Evolutionary conservation across 305 asterid genomes (phyloP).

Genomic region (Solanum aculeatissimum): DNA sequence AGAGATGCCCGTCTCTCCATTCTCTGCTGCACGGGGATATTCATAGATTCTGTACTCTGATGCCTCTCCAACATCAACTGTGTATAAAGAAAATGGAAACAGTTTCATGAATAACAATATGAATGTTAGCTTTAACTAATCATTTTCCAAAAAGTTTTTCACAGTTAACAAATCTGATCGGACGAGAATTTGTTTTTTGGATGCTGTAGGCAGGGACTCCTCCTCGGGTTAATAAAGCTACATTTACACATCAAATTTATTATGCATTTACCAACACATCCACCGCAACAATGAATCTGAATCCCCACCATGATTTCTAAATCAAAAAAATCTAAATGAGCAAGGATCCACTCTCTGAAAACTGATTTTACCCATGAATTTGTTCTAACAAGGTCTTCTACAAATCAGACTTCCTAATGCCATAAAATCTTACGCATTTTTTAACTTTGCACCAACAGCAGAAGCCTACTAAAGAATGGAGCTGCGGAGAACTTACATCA

Average conservation of each 20-base stretch:
- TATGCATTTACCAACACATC: background rate
- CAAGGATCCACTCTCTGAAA: background rate
- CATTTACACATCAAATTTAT: background rate
- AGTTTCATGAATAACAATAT: background rate
- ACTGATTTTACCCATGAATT: background rate
- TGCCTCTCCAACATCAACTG: constrained; percentile 67
- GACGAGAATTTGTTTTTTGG: background rate
- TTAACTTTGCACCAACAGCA: background rate
- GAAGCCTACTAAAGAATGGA: background rate
- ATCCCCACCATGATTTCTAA: background rate
- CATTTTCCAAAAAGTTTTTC: background rate
- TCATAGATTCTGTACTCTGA: constrained; percentile 24
- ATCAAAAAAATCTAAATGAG: background rate
- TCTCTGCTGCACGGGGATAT: constrained; percentile 58
- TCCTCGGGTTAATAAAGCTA: background rate
- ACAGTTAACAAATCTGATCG: background rate
- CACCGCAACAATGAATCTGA: background rate
- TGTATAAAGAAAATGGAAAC: constrained; percentile 2
- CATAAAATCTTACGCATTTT: background rate
- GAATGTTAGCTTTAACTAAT: background rate
- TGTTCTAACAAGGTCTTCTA: background rate
- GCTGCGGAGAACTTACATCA: constrained; percentile 42
- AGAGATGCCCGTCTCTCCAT: constrained; percentile 69
- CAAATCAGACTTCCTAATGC: background rate
- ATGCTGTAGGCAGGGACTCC: background rate